Conservation (phyloP, 73 alveolate species). For the Stentor roeselii region DNA sequence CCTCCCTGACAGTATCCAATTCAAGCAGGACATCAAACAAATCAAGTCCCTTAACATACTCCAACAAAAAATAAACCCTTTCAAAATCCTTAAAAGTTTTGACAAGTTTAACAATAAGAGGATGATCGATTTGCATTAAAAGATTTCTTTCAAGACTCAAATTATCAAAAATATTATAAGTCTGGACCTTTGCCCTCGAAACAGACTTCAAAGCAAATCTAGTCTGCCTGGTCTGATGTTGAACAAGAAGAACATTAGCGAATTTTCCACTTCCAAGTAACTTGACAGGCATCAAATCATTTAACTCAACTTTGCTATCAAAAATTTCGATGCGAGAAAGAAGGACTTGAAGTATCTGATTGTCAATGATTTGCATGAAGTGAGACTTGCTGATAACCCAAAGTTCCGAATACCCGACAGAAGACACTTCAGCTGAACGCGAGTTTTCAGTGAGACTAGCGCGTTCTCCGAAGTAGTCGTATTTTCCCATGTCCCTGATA, state of each 20-base stretch:
- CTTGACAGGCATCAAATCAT: conserved; percentile 34
- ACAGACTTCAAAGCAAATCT: conserved; percentile 45
- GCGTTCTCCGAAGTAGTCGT: conserved; percentile 53
- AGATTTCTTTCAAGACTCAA: conserved; percentile 46
- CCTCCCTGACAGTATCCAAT: conserved; percentile 36
- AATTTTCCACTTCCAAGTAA: conserved; percentile 46
- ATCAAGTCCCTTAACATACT: conserved; percentile 63
- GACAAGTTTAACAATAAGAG: conserved; percentile 66
- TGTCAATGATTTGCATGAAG: conserved; percentile 48
- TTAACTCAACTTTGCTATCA: conserved; percentile 13
- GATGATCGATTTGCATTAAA: conserved; percentile 67
- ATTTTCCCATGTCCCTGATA: conserved; percentile 49
- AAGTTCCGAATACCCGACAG: conserved; percentile 38
- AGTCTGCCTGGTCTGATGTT: conserved; percentile 37
- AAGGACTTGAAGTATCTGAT: conserved; percentile 36
- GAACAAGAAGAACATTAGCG: conserved; percentile 46
- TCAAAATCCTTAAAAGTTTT: conserved; percentile 59
- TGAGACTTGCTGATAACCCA: conserved; percentile 46
- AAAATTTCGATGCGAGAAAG: conserved; percentile 13
- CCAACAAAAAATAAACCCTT: conserved; percentile 65
- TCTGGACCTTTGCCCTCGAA: conserved; percentile 29
- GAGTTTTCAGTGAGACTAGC: conserved; percentile 41
- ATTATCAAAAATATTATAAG: conserved; percentile 30
- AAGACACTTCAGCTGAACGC: conserved; percentile 49
- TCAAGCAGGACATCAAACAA: conserved; percentile 42